Conservation (phyloP, 768 basidiomycete species). For the Sporobolomyces pararoseus region DNA sequence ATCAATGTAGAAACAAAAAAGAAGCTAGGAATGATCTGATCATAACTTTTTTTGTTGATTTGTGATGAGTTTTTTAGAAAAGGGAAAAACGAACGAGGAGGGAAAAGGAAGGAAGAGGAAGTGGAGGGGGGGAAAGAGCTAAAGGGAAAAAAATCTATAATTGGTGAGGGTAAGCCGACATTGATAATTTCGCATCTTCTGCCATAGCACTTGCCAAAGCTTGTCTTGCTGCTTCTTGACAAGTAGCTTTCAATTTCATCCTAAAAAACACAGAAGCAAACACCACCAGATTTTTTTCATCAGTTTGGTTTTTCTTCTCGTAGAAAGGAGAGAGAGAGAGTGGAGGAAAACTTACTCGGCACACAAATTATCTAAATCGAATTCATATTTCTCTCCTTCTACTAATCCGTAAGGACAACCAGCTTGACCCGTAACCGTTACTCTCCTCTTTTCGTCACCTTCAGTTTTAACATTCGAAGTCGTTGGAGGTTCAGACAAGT, state of each 20-base stretch:
- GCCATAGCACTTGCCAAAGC: slow-evolving; percentile 34
- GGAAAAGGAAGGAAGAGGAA: too few species aligned
- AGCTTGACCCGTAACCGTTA: not conserved
- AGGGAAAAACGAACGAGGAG: not conserved
- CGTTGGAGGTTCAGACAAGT: too few species aligned
- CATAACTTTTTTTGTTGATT: too few species aligned
- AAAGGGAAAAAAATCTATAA: not conserved
- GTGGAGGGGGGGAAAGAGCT: too few species aligned
- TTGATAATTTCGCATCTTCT: slow-evolving; percentile 22
- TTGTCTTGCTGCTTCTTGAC: slow-evolving; percentile 36
- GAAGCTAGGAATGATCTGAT: too few species aligned
- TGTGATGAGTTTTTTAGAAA: not conserved
- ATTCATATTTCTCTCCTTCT: slow-evolving; percentile 20
- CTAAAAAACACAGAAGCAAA: slow-evolving; percentile 5
- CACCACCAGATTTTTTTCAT: too few species aligned
- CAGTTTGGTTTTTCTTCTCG: too few species aligned
- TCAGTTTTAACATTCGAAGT: too few species aligned
- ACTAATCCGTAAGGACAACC: slow-evolving; percentile 13
- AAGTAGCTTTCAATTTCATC: slow-evolving; percentile 39
- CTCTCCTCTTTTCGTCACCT: not conserved
- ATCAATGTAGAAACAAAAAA: too few species aligned
- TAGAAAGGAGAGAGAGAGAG: not conserved
- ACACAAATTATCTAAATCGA: not conserved
- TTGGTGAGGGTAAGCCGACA: slow-evolving; percentile 7
- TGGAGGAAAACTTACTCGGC: not conserved